Base-by-base conservation (phyloP, 192 early-diverging fungal species). In the Coemansia sp. region DNA sequence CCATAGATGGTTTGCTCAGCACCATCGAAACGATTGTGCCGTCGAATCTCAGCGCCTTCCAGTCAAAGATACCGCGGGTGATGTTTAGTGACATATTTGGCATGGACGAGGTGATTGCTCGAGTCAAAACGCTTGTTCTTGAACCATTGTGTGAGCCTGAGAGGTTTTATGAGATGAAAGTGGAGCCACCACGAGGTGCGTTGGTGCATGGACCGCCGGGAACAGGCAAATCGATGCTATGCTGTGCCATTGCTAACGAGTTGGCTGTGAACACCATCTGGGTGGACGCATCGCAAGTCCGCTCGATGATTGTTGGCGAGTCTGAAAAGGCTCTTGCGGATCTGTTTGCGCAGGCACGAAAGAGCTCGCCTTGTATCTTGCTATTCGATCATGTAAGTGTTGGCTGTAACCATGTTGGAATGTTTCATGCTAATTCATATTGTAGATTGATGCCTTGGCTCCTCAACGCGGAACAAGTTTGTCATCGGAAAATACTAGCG, bases 271-370 rank as follows among this genome's bases (percentile, higher is more conserved):
- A 90, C 46, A 88, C 87, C 56, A 87, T 97, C 65, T 80, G 87
- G 54, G 88, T 93, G 1, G 93, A 93, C 56, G 87, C 89, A 33
- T 84, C 94, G 1, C 87, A 91, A 69, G 68, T 98, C 26, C 80
- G 90, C 45, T 94, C 92, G 20, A 94, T 94, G 68, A 67, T 94
- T 18, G 90, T 98, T n/a, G 95, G 95, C 38, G 92, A 94, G 70
- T 90, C 91, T 0, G 95, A 98, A 56, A 81, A 87, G 49, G 86
- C 86, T 35, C 87, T 98, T 64, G 85, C 88, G 6, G 81, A 79
- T 6, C 70, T 95, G 52, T 98, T 98, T 82, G 73, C 84, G 2
- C 83, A 88, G 59, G 95, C 91, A 23, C 81, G 90, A 47, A 68
- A 84, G 41, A 89, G 82, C 66, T 77, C 92, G 3, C 95, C 95